phyloP scores from a whole-genome alignment of 148 eudicot species.

The Chenopodium berlandieri region DNA sequence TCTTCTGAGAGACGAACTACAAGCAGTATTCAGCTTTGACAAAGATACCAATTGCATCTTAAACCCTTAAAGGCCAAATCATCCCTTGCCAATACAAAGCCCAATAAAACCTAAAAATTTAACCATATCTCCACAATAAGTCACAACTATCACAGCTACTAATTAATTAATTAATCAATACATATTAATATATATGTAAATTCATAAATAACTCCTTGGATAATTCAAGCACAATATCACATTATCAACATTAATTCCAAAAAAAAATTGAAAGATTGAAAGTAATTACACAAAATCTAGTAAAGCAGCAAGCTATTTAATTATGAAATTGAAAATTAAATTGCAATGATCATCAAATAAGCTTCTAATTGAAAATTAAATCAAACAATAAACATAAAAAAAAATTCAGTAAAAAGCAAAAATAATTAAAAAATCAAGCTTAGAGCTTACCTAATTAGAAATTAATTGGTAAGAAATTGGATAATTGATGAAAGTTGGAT shows the following conservation, averaged over 20 bases:
- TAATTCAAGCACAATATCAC: background rate
- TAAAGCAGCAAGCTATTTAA: background rate
- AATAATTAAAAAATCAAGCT: background rate
- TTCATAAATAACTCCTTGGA: background rate
- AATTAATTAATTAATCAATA: background rate
- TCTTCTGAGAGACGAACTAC: constrained; percentile 35
- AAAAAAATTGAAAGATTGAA: background rate
- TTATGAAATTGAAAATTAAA: background rate
- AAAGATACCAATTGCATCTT: constrained; percentile 48
- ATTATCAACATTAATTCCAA: constrained; percentile 6
- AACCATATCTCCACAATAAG: constrained; percentile 10
- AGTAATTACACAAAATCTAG: background rate
- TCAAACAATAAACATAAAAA: background rate
- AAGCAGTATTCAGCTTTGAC: constrained; percentile 42
- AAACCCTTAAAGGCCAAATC: constrained; percentile 15
- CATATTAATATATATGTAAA: background rate
- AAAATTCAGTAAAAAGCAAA: background rate
- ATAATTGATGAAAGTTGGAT: background rate
- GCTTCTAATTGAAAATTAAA: background rate
- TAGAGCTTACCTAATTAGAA: constrained; percentile 1
- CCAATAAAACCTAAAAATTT: constrained; percentile 6
- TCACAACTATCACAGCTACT: background rate
- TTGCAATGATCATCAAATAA: no score
- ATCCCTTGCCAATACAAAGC: constrained; percentile 14
- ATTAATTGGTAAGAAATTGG: background rate